phyloP scores from a whole-genome alignment of 2,329 filamentous ascomycete genomes.

The Clarireedia sp. region DNA sequence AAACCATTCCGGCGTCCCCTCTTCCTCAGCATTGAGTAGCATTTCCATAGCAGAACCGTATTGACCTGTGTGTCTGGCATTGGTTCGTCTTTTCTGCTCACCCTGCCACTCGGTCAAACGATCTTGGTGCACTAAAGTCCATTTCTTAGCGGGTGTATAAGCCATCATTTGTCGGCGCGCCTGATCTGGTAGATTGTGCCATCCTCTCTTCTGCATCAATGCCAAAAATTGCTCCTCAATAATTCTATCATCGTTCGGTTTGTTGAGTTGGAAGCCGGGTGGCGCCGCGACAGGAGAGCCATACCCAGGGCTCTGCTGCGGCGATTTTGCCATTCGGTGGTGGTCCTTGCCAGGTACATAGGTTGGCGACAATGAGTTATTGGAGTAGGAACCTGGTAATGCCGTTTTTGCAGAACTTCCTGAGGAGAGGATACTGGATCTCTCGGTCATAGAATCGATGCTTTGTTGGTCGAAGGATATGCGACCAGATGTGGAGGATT shows the following conservation, averaged over 20 bases:
- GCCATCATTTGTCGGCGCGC: constrained; percentile 92
- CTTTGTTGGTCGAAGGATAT: constrained; percentile 58
- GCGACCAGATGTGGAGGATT: constrained; percentile 24
- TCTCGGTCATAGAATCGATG: constrained; percentile 52
- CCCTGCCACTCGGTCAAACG: constrained; percentile 88
- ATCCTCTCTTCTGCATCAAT: constrained; percentile 94
- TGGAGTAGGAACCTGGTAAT: constrained; percentile 48
- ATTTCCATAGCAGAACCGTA: constrained; percentile 61
- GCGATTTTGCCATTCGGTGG: constrained; percentile 49
- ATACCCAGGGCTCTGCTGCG: constrained; percentile 18
- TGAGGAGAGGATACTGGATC: constrained; percentile 48
- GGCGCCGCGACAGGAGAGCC: constrained; percentile 16
- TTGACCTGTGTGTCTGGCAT: constrained; percentile 62
- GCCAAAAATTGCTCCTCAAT: constrained; percentile 88
- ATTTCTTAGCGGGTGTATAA: constrained; percentile 91
- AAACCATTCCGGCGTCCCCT: constrained; percentile 96
- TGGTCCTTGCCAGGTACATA: constrained; percentile 37
- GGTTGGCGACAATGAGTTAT: constrained; percentile 38
- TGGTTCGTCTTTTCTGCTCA: constrained; percentile 79
- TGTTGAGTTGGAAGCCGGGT: constrained; percentile 51
- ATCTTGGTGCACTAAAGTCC: constrained; percentile 94
- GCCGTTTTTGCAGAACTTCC: constrained; percentile 45
- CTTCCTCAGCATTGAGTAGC: constrained; percentile 77
- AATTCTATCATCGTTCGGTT: constrained; percentile 71
- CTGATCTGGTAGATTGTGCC: constrained; percentile 94